Evolutionary conservation across 495 filamentous ascomycete genomes (phyloP).

Genomic region (Penicilliopsis zonata): DNA sequence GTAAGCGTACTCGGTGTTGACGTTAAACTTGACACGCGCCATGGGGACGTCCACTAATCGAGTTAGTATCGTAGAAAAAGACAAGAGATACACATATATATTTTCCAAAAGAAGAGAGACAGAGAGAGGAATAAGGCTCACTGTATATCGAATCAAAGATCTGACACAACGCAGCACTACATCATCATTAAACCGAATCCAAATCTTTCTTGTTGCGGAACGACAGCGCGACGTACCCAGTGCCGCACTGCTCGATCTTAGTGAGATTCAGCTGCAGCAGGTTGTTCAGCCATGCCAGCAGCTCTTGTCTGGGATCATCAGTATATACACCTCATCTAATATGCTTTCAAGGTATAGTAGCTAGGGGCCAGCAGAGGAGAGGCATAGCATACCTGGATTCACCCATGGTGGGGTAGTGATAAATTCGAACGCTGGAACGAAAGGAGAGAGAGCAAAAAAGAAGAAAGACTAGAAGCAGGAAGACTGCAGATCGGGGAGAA

Average conservation of each 20-base stretch:
- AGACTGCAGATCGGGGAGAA: background rate
- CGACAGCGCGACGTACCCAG: slow-evolving; percentile 61
- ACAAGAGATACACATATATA: too few relatives aligned
- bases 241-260: slow-evolving; percentile 98
- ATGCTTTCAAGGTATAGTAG: background rate
- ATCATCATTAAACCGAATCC: background rate
- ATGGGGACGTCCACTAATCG: slow-evolving; percentile 87
- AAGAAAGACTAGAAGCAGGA: slow-evolving; percentile 1
- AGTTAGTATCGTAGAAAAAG: too few relatives aligned
- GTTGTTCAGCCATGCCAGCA: slow-evolving; percentile 93
- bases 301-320: slow-evolving; percentile 64
- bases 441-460: background rate
- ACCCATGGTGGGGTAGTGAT: slow-evolving; percentile 38
- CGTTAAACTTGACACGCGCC: slow-evolving; percentile 95
- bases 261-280: slow-evolving; percentile 95
- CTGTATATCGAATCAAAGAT: slow-evolving; percentile 94
- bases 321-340: background rate
- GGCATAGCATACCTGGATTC: slow-evolving; percentile 46
- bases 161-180: slow-evolving; percentile 89
- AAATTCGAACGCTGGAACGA: background rate
- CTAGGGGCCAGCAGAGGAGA: too few relatives aligned
- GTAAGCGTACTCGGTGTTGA: slow-evolving; percentile 93
- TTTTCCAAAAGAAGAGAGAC: slow-evolving; percentile 5
- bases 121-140: slow-evolving; percentile 22
- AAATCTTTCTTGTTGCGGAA: slow-evolving; percentile 8